Conservation (phyloP, 2,329 filamentous ascomycete species). For the Pseudogymnoascus sp. region DNA sequence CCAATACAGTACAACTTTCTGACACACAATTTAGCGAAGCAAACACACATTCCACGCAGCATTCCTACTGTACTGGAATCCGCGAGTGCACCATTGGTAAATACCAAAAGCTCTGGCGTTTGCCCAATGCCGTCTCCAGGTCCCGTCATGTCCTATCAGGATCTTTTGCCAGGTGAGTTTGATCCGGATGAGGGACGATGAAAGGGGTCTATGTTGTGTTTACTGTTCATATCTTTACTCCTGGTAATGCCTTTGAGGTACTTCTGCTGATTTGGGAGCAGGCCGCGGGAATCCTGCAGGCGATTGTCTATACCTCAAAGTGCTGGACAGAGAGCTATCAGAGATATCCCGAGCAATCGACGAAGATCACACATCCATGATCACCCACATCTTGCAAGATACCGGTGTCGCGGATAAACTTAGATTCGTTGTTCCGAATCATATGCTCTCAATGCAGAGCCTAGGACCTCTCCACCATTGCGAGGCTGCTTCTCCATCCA, state of each 20-base stretch:
- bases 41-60: background rate
- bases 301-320: background rate
- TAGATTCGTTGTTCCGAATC: too few species aligned
- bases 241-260: background rate
- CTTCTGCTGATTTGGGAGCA: background rate
- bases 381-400: background rate
- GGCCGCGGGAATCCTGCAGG: background rate
- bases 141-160: background rate
- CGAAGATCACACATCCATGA: background rate
- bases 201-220: background rate
- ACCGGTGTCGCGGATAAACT: too few species aligned
- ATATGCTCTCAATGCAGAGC: background rate
- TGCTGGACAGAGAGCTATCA: background rate
- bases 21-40: background rate
- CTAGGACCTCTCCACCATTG: background rate
- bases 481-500: background rate
- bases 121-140: background rate
- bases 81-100: background rate
- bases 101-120: background rate
- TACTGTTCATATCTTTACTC: background rate
- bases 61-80: background rate
- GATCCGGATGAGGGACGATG: background rate
- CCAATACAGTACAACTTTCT: background rate
- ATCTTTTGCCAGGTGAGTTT: background rate
- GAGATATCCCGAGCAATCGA: background rate